Evolutionary conservation across 805 yeast species (phyloP).

Genomic region (Schwanniomyces occidentalis): DNA sequence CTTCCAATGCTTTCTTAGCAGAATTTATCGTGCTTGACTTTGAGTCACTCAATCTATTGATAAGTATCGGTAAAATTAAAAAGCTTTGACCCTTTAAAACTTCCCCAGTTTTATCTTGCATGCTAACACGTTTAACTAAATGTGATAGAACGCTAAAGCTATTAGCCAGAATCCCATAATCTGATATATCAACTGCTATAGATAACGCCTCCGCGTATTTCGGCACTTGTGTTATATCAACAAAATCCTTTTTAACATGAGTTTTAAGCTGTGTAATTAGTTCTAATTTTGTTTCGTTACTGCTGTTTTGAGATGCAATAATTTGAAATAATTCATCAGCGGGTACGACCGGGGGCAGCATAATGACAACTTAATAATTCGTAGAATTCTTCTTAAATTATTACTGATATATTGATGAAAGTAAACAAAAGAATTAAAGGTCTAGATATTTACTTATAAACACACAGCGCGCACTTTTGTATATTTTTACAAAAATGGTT

Average conservation of each 20-base stretch:
- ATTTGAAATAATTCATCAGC: constrained; percentile 19
- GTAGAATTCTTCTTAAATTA: no score
- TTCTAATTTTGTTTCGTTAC: constrained; percentile 12
- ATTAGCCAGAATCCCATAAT: constrained; percentile 35
- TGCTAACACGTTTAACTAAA: constrained; percentile 55
- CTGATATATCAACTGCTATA: constrained; percentile 42
- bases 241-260: constrained; percentile 55
- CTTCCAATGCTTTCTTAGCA: constrained; percentile 52
- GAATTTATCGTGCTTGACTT: constrained; percentile 38
- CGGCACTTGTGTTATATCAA: constrained; percentile 50
- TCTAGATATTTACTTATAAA: no score
- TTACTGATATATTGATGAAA: no score
- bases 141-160: constrained; percentile 57
- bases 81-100: constrained; percentile 44
- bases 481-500: no score
- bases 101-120: constrained; percentile 48
- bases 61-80: constrained; percentile 51
- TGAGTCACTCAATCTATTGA: constrained; percentile 46
- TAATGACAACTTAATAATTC: no score
- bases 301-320: constrained; percentile 14
- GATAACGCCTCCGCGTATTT: constrained; percentile 51
- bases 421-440: no score
- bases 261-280: constrained; percentile 43
- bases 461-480: no score
- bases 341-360: constrained; percentile 6